Conservation (phyloP, 2,329 filamentous ascomycete species). For the Pseudogymnoascus sp. region DNA sequence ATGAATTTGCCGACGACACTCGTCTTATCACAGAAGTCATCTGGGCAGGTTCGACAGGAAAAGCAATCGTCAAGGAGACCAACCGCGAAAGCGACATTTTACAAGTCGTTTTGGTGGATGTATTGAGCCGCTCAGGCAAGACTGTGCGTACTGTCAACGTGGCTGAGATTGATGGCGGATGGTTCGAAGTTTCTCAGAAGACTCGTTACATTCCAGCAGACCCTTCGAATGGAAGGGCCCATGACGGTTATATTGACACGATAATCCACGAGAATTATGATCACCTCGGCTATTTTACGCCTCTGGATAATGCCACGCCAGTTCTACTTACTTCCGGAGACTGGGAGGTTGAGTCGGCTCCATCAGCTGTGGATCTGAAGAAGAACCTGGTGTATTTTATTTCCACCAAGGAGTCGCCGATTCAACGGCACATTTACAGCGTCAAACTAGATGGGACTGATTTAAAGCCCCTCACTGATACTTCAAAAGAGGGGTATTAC, state of each 20-base stretch:
- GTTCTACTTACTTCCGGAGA: slow-evolving; percentile 78
- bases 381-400: slow-evolving; percentile 89
- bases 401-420: slow-evolving; percentile 78
- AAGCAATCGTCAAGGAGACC: slow-evolving; percentile 83
- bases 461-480: slow-evolving; percentile 68
- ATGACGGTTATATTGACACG: slow-evolving; percentile 91
- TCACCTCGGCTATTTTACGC: slow-evolving; percentile 88
- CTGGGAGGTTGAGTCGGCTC: slow-evolving; percentile 87
- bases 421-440: slow-evolving; percentile 85
- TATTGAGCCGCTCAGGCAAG: slow-evolving; percentile 64
- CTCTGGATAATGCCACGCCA: slow-evolving; percentile 75
- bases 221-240: slow-evolving; percentile 61
- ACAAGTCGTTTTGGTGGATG: slow-evolving; percentile 80
- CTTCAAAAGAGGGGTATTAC: slow-evolving; percentile 69
- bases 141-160: slow-evolving; percentile 76
- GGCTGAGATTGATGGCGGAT: slow-evolving; percentile 82
- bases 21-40: slow-evolving; percentile 88
- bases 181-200: slow-evolving; percentile 89
- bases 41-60: slow-evolving; percentile 70
- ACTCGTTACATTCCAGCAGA: slow-evolving; percentile 85
- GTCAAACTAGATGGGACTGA: slow-evolving; percentile 69
- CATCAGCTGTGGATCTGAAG: slow-evolving; percentile 75
- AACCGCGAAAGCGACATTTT: slow-evolving; percentile 92
- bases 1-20: slow-evolving; percentile 73
- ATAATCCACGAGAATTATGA: slow-evolving; percentile 81